Evolutionary conservation across 352 stramenopile genomes (phyloP).

Genomic region (Blastocystis hominis): DNA sequence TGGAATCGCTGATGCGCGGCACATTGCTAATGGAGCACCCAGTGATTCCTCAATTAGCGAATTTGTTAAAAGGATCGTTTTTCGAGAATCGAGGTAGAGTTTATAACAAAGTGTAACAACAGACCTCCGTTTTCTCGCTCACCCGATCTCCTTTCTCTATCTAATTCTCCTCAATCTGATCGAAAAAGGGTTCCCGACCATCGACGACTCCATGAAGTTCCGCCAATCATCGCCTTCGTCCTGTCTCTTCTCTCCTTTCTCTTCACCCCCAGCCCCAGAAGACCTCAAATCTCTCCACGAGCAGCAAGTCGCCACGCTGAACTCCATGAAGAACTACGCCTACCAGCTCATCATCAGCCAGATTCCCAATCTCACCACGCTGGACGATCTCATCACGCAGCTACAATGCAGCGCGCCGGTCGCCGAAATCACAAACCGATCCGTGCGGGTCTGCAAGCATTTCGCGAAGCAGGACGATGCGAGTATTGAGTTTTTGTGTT

Average conservation of each 20-base stretch:
- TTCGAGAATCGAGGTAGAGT: too few relatives aligned
- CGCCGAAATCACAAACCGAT: slow-evolving; percentile 69
- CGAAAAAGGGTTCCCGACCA: not conserved
- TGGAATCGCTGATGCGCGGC: not conserved
- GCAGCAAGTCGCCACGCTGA: not conserved
- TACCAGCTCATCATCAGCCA: not conserved
- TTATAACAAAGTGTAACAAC: too few relatives aligned
- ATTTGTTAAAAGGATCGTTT: too few relatives aligned
- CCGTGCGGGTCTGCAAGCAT: slow-evolving; percentile 23
- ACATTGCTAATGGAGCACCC: not conserved
- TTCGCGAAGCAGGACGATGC: not conserved
- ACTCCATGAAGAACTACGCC: not conserved
- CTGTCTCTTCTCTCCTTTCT: not conserved
- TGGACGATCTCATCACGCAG: slow-evolving; percentile 69
- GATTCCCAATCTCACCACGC: slow-evolving; percentile 65
- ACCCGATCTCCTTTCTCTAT: not conserved
- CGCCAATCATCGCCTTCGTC: too few relatives aligned
- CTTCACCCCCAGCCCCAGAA: not conserved
- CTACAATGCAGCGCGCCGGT: slow-evolving; percentile 66
- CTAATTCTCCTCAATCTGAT: not conserved
- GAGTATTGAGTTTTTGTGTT: not conserved
- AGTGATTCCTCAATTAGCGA: too few relatives aligned
- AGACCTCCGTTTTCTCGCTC: not conserved
- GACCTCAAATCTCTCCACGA: too few relatives aligned
- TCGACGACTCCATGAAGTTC: too few relatives aligned